Percentiles rank a stretch among this genome's conserved stretches.
phyloP scores from a whole-genome alignment of 257 asterid genomes.

The Thymus quinquecostatus region DNA sequence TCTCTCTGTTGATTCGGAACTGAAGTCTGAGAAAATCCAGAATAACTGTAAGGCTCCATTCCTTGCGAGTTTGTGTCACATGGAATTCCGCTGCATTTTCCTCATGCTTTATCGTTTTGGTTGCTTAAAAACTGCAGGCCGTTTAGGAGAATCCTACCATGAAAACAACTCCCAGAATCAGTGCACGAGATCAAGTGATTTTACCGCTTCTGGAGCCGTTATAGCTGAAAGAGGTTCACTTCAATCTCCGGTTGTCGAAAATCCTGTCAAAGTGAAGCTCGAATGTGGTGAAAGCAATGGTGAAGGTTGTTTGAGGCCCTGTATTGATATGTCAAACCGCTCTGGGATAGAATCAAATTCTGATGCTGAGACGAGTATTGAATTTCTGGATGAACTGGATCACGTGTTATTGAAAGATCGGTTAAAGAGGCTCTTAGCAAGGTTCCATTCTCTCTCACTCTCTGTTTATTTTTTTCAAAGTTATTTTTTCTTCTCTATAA shows the following conservation, averaged over 20 bases:
- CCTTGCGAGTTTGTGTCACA: constrained; percentile 10
- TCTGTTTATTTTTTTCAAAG: neutral
- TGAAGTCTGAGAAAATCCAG: constrained; percentile 17
- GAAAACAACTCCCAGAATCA: constrained; percentile 28
- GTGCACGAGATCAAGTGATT: constrained; percentile 24
- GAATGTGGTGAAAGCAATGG: constrained; percentile 35
- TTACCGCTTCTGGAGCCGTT: constrained; percentile 27
- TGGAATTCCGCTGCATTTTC: neutral
- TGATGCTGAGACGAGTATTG: constrained; percentile 40
- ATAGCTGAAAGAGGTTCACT: constrained; percentile 30
- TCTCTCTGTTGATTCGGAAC: constrained; percentile 24
- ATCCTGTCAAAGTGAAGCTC: constrained; percentile 37
- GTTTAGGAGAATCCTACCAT: constrained; percentile 21
- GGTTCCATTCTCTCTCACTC: constrained; percentile 36
- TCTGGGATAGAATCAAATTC: constrained; percentile 34
- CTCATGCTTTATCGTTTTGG: neutral
- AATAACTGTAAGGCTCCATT: constrained; percentile 2
- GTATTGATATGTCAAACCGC: constrained; percentile 21
- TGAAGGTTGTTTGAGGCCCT: constrained; percentile 30
- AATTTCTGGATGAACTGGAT: constrained; percentile 61
- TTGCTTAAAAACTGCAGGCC: constrained; percentile 36
- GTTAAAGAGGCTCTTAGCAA: constrained; percentile 50
- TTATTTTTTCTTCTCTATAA: constrained; percentile 17
- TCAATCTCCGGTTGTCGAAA: constrained; percentile 5
- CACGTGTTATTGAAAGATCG: constrained; percentile 62